A percentile compares a stretch with the other conserved stretches of the same genome.
phyloP scores from a whole-genome alignment of 176 grass and related monocot genomes.

The Lolium perenne region DNA sequence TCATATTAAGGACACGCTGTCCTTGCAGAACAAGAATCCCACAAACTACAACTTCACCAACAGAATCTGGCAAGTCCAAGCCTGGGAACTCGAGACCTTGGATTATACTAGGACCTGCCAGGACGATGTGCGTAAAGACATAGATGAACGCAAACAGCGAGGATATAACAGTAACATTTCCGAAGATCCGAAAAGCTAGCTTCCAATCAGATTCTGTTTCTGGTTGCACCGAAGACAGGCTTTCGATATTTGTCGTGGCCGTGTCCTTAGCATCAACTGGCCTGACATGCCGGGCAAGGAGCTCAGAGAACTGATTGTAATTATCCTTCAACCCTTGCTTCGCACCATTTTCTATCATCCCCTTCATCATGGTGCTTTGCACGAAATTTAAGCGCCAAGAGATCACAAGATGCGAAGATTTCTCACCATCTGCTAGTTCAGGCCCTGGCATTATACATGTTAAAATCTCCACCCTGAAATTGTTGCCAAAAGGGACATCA shows the following conservation, averaged over 20 bases:
- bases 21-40: slow-evolving; percentile 90
- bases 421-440: slow-evolving; percentile 61
- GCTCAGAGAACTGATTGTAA: slow-evolving; percentile 71
- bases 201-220: slow-evolving; percentile 80
- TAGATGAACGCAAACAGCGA: slow-evolving; percentile 67
- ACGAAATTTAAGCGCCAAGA: slow-evolving; percentile 89
- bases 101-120: slow-evolving; percentile 70
- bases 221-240: slow-evolving; percentile 67
- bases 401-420: slow-evolving; percentile 64
- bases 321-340: slow-evolving; percentile 88
- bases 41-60: slow-evolving; percentile 86
- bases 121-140: slow-evolving; percentile 74
- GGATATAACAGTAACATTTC: slow-evolving; percentile 82
- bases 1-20: slow-evolving; percentile 76
- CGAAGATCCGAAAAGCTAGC: slow-evolving; percentile 75
- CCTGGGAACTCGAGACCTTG: slow-evolving; percentile 93
- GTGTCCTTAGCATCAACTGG: slow-evolving; percentile 70
- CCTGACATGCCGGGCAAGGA: slow-evolving; percentile 61
- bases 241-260: slow-evolving; percentile 47
- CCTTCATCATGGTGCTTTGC: slow-evolving; percentile 98
- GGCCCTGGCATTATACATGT: slow-evolving; percentile 78
- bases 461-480: slow-evolving; percentile 78
- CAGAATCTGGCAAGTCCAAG: slow-evolving; percentile 90
- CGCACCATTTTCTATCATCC: slow-evolving; percentile 88
- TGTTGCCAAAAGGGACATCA: slow-evolving; percentile 83